A percentile compares a stretch with the other conserved stretches of the same genome.
These are phyloP conservation scores for Antrodiella citrinella DNA, from an alignment of 768 basidiomycete species.

Conservation along the genomic window DNA sequence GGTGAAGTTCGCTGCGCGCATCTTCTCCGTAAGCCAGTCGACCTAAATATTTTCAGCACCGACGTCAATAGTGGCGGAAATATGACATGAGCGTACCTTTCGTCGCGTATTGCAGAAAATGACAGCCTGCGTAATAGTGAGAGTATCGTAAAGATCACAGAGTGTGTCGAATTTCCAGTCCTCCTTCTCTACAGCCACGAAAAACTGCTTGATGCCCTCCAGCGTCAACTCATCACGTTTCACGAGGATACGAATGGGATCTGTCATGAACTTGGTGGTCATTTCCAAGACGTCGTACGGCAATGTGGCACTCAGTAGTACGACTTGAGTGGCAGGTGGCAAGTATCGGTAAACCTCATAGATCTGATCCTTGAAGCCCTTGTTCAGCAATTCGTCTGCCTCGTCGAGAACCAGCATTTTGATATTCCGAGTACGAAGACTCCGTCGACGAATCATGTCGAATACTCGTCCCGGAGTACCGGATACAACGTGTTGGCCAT, in stretches of 20 bases:
- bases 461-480: slow-evolving; percentile 98
- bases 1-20: slow-evolving; percentile 98
- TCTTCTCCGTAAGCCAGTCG: slow-evolving; percentile 98
- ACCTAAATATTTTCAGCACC: slow-evolving; percentile 40
- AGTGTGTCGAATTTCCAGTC: slow-evolving; percentile 99
- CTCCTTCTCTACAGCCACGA: slow-evolving; percentile 98
- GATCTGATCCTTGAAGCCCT: slow-evolving; percentile 99
- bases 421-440: slow-evolving; percentile 91
- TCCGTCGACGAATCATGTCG: slow-evolving; percentile 96
- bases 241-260: slow-evolving; percentile 96
- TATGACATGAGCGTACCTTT: slow-evolving; percentile 54
- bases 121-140: slow-evolving; percentile 98
- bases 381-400: slow-evolving; percentile 94
- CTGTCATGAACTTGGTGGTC: slow-evolving; percentile 99
- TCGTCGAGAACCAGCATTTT: slow-evolving; percentile 96
- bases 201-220: slow-evolving; percentile 94
- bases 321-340: slow-evolving; percentile 94
- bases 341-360: slow-evolving; percentile 98
- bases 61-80: background rate
- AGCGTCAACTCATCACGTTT: slow-evolving; percentile 99
- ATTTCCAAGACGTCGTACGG: slow-evolving; percentile 97
- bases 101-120: slow-evolving; percentile 98
- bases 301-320: slow-evolving; percentile 90
- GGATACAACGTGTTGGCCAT: slow-evolving; percentile 95
- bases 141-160: slow-evolving; percentile 94